Evolutionary conservation across 176 grass and related monocot species (phyloP), one percentile per base, ranked within the genome.

Genomic region (Triticum dicoccoides): DNA sequence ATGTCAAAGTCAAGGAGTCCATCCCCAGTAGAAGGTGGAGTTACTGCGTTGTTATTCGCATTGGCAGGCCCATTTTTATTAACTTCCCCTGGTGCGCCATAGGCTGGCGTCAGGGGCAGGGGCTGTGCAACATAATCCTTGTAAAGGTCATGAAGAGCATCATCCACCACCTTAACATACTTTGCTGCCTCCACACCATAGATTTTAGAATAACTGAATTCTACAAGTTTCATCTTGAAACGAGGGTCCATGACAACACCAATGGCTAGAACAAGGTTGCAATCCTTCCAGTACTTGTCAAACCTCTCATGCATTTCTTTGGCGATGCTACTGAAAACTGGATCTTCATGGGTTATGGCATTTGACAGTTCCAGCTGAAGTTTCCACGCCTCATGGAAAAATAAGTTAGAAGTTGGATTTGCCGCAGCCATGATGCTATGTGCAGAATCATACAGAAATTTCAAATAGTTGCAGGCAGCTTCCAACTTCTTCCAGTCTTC

Each of bases 261-360:
- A 83, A 97, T 80, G 33, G 95, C 92, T 30, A 97, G 74, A 51
- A 97, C 95, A 63, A 97, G 83, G 84, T 84, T 97, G 86, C 95
- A 97, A 59, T 94, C 95, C 65, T 94, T 97, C 95, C 95, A 94
- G 83, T 94, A 97, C 78, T 97, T 97, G 84, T 97, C 95, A 82
- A 94, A 94, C 74, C 86, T 94, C 78, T 94, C 95, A 17, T 94
- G 95, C 92, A 97, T 97, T 59, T 88, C 92, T 82, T 92, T 89
- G 2, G 95, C 95, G 14, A 92, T 80, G 75, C 87, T 83, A 59
- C 92, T 92, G 73, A 91, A 89, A 61, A 84, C 37, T 8, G 65
- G 86, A 84, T 92, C 90, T 67, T 91, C 92, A 81, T 86, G 93
- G 49, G 42, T 29, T 61, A 86, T 89, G 34, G 82, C 90, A 58